These are phyloP conservation scores for Blumeria hordei DNA, from an alignment of 2,329 filamentous ascomycete genomes.

Conservation along the genomic window DNA sequence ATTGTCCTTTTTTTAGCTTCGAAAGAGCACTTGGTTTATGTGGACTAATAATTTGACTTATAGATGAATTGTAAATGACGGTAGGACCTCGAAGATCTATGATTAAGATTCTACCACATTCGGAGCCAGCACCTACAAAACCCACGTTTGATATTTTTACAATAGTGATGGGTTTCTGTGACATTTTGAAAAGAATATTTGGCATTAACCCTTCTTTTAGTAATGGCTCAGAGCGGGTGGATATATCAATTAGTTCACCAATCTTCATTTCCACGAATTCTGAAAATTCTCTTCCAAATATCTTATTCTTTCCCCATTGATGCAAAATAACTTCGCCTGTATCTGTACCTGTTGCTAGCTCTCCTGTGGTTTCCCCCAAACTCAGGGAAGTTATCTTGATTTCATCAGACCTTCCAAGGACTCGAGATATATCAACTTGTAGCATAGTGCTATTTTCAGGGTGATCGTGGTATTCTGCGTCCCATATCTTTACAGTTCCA, in stretches of 20 bases:
- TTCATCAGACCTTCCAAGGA: conserved; percentile 54
- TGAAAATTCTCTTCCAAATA: conserved; percentile 36
- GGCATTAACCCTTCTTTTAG: conserved; percentile 67
- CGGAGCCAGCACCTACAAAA: conserved; percentile 70
- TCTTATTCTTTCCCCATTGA: conserved; percentile 63
- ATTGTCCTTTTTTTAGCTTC: conserved; percentile 25
- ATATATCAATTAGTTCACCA: conserved; percentile 52
- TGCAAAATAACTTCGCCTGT: conserved; percentile 75
- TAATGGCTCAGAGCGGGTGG: conserved; percentile 40
- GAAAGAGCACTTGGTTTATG: conserved; percentile 55
- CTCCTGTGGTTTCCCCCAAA: conserved; percentile 56
- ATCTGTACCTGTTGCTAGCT: conserved; percentile 59
- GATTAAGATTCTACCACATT: conserved; percentile 56
- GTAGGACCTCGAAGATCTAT: conserved; percentile 73
- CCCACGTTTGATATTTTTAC: conserved; percentile 76
- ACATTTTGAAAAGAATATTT: conserved; percentile 57
- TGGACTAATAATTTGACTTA: conserved; percentile 51
- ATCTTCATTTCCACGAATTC: conserved; percentile 31
- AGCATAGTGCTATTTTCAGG: conserved; percentile 66
- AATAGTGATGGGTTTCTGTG: conserved; percentile 57
- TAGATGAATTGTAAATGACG: conserved; percentile 52
- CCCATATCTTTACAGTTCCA: conserved; percentile 79
- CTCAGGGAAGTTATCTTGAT: conserved; percentile 59
- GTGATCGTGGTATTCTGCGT: conserved; percentile 74
- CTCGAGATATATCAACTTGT: conserved; percentile 68